Conservation (phyloP, 257 asterid genomes). For the Jacaranda mimosifolia region DNA sequence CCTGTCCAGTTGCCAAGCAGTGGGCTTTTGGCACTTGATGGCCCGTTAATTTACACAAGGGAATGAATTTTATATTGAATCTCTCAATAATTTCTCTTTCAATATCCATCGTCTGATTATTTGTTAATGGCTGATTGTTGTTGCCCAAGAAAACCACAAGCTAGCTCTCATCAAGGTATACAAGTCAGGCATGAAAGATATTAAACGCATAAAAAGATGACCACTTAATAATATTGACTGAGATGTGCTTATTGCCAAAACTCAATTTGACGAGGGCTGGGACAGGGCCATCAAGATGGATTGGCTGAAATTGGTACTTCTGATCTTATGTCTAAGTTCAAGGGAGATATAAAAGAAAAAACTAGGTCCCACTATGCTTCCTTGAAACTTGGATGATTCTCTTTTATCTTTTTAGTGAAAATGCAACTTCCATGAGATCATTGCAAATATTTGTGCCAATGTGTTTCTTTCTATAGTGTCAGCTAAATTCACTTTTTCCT, state of each 20-base stretch:
- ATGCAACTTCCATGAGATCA: slow-evolving; percentile 23
- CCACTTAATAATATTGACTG: not conserved
- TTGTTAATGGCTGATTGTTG: not conserved
- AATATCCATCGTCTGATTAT: not conserved
- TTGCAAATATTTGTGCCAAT: not conserved
- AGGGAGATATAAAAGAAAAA: too few species aligned
- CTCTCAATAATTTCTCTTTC: not conserved
- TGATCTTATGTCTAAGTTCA: too few species aligned
- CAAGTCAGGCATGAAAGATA: not conserved
- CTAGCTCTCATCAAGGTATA: slow-evolving; percentile 4
- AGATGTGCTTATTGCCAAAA: not conserved
- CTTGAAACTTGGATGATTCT: not conserved
- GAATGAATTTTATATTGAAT: not conserved
- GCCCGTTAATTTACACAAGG: not conserved
- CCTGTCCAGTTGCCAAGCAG: not conserved
- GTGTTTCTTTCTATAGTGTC: not conserved
- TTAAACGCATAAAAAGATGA: too few species aligned
- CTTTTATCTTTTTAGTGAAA: not conserved
- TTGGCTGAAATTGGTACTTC: too few species aligned
- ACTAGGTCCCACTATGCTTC: too few species aligned
- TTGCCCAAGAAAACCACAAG: not conserved
- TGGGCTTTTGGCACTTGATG: not conserved
- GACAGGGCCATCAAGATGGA: too few species aligned
- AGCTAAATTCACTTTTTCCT: slow-evolving; percentile 5
- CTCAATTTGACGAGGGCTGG: not conserved